A percentile compares a stretch with the other conserved stretches of the same genome.
Conservation (phyloP, 169 alveolate genomes). For the Theileria parva region DNA sequence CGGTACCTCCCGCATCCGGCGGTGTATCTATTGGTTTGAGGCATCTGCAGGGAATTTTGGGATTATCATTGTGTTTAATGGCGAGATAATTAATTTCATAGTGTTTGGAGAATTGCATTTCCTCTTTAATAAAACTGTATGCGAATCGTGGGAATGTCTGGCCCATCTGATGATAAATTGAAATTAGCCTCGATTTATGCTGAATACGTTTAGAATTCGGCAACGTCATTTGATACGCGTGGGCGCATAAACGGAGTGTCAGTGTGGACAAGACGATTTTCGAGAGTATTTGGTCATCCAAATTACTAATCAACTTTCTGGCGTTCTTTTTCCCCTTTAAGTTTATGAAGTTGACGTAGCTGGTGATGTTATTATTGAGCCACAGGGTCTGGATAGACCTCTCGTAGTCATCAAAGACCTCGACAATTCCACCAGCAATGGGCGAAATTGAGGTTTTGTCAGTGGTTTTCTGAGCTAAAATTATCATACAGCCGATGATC, state of each 20-base stretch:
- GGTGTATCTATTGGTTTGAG: constrained; percentile 32
- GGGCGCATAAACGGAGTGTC: constrained; percentile 53
- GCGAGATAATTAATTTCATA: constrained; percentile 19
- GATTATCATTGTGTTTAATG: constrained; percentile 60
- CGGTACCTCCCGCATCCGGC: too few species aligned
- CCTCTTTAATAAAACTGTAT: constrained; percentile 36
- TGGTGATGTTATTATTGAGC: constrained; percentile 27
- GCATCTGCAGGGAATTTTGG: constrained; percentile 63
- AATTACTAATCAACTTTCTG: background rate
- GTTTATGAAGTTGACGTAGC: background rate
- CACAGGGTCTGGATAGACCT: constrained; percentile 57
- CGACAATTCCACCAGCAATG: constrained; percentile 64
- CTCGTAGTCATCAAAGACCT: constrained; percentile 57
- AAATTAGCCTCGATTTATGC: constrained; percentile 40
- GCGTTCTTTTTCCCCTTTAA: background rate
- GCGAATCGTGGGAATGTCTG: constrained; percentile 41
- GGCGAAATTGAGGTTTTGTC: constrained; percentile 29
- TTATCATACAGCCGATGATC: constrained; percentile 58
- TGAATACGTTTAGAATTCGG: constrained; percentile 13
- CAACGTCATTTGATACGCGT: constrained; percentile 60
- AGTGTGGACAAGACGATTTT: constrained; percentile 37
- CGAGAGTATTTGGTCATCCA: background rate
- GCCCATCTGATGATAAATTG: constrained; percentile 53
- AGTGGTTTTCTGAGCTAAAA: constrained; percentile 31
- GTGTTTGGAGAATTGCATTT: constrained; percentile 55